Base-by-base conservation (phyloP, 768 basidiomycete genomes). In the Podaxis pistillaris region DNA sequence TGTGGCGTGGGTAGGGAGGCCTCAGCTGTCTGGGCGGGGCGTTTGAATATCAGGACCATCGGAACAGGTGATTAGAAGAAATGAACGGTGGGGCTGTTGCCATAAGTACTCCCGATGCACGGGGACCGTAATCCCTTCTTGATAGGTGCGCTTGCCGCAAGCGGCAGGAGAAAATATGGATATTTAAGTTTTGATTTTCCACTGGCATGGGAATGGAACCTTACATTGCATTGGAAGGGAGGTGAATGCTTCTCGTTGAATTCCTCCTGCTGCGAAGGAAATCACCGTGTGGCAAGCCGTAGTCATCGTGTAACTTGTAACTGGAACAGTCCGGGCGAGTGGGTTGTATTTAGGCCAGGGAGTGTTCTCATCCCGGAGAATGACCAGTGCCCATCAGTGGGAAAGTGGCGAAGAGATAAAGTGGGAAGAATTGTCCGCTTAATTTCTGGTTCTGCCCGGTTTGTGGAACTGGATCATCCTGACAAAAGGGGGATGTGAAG, bases 221-320 rank as follows among this genome's bases (percentile, higher is more conserved):
- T 37, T 36, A 33, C 19, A 50, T 19, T 36, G 28, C 47, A 59
- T 50, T 59, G 36, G 26, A 44, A 36, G 53, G 58, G 36, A 37
- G 36, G n/a, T 9, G 19, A 22, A 9, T 13, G 33, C 58, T 59
- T 50, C 46, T 50, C 8, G 41, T 57, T 47, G 44, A 33, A 12
- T 49, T 38, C 33, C 47, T 4, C 7, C 19, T 47, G 12, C 3
- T 46, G 44, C 8, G n/a, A 58, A 36, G 57, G 47, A 49, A 19
- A 60, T 60, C 58, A 60, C 47, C 57, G 15, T 24, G 17, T 49
- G 46, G 57, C 33, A 60, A 51, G 58, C 33, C 58, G 33, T 49
- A 60, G 50, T n/a, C 36, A 40, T 22, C 58, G 57, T 58, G 57
- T 58, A 41, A 28, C 26, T 12, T 24, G 49, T 50, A 12, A 19